Evolutionary conservation across 148 eudicot species (phyloP), one percentile per base, ranked within the genome.

Genomic region (Fagopyrum homotropicum): DNA sequence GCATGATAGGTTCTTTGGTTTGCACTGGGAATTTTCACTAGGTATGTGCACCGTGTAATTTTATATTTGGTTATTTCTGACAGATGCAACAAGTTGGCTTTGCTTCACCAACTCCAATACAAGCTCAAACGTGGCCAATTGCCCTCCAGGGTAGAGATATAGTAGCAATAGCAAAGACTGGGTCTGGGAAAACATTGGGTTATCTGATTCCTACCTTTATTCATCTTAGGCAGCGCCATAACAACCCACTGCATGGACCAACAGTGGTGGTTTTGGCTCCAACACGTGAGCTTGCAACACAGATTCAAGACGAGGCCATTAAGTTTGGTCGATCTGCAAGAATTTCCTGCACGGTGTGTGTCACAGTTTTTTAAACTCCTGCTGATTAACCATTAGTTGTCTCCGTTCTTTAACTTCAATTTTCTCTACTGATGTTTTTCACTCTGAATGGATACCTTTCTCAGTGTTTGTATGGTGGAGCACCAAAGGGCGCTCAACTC

Each of bases 91-190:
- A 80, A 82, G 99, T 97, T 70, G 99, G 99, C 48, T 95, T 95
- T 75, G 30, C 90, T 74, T 85, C 92, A 72, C 99, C 99, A 3
- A 95, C 99, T 49, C 99, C 99, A 45, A 95, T 95, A 80, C 99
- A 95, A 83, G 99, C 99, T 6, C 99, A 95, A 80, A 90, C 99
- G 48, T 95, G 99, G 99, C 99, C 99, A 45, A 92, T 95, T 84
- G 97, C 99, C 63, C 80, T 88, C 56, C 97, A 92, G 75, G 81
- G 83, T 73, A 89, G 84, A 83, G 99, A 95, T 78, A 90, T 95
- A 78, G 99, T 95, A 75, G 99, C 99, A 50, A 92, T 92, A 83
- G 99, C 99, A 40, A 95, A 95, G 83, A 95, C 99, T 14, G 99
- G 99, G 61, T 95, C 99, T 35, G 99, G 99, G 56, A 95, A 95